A percentile compares a stretch with the other conserved stretches of the same genome.
Conservation (phyloP, 441 rosid genomes). For the Erodium trifolium region DNA sequence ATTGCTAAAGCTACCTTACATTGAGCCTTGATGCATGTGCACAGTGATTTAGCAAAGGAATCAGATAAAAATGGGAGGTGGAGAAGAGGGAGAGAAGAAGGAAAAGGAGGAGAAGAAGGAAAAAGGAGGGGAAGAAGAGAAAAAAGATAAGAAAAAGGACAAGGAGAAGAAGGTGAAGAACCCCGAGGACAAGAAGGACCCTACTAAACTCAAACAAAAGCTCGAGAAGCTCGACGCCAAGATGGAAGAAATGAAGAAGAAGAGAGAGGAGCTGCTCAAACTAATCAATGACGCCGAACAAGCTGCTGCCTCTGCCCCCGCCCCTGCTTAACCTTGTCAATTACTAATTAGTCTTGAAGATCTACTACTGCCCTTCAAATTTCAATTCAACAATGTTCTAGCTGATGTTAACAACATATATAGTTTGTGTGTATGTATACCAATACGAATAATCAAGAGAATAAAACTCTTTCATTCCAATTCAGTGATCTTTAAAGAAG, state of each 20-base stretch:
- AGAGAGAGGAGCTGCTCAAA: slow-evolving; percentile 51
- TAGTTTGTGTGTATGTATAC: no score
- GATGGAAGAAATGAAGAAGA: slow-evolving; percentile 40
- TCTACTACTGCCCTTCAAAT: neutral
- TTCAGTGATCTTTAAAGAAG: no score
- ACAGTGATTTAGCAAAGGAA: no score
- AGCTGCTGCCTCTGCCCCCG: slow-evolving; percentile 12
- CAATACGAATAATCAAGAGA: neutral
- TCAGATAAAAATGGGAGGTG: slow-evolving; percentile 31
- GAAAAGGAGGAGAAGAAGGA: slow-evolving; percentile 38
- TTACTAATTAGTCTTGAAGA: no score
- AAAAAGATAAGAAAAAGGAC: slow-evolving; percentile 38
- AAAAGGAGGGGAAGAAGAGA: slow-evolving; percentile 23
- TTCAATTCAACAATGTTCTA: no score
- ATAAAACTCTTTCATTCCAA: no score
- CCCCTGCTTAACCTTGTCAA: neutral
- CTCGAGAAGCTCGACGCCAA: slow-evolving; percentile 55
- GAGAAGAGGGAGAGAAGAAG: slow-evolving; percentile 19
- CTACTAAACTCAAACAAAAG: slow-evolving; percentile 48
- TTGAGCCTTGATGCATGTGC: no score
- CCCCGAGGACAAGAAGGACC: slow-evolving; percentile 62
- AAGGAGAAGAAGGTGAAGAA: slow-evolving; percentile 54
- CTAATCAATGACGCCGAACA: slow-evolving; percentile 36
- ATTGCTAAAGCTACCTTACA: no score
- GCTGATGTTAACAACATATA: no score